phyloP scores from a whole-genome alignment of 345 rosid species.

The Stellera chamaejasme region DNA sequence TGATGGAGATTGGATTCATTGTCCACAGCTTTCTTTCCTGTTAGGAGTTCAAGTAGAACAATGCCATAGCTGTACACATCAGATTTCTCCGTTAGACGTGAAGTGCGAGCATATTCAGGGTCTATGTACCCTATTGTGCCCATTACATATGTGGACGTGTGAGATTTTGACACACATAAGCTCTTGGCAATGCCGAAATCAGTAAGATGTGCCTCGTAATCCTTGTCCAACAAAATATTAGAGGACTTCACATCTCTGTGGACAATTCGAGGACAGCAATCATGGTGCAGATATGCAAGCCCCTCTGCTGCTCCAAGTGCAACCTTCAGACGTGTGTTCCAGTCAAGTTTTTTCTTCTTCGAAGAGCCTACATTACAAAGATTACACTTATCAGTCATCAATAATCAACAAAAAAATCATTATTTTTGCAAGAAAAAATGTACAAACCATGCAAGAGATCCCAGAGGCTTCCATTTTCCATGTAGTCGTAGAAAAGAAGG shows the following conservation, averaged over 20 bases:
- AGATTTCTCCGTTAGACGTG: conserved; percentile 86
- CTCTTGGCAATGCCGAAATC: conserved; percentile 97
- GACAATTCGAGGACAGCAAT: conserved; percentile 89
- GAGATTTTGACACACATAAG: conserved; percentile 65
- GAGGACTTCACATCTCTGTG: conserved; percentile 96
- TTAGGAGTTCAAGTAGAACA: conserved; percentile 82
- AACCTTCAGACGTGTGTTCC: conserved; percentile 75
- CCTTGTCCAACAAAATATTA: conserved; percentile 80
- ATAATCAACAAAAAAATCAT: too few relatives aligned
- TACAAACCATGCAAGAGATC: conserved; percentile 85
- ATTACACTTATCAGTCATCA: background rate
- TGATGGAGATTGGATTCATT: conserved; percentile 89
- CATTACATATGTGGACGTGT: conserved; percentile 81
- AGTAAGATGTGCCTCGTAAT: conserved; percentile 86
- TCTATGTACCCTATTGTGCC: conserved; percentile 98
- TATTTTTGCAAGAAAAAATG: background rate
- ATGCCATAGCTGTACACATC: conserved; percentile 95
- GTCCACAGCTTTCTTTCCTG: conserved; percentile 88
- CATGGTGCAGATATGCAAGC: conserved; percentile 85
- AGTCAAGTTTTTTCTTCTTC: conserved; percentile 76
- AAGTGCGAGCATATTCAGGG: conserved; percentile 95
- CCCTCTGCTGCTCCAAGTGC: conserved; percentile 97
- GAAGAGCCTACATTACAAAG: conserved; percentile 41
- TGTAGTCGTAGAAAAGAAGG: conserved; percentile 91
- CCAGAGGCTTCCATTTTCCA: conserved; percentile 99